Percentiles rank a stretch among this genome's conserved stretches.
Conservation (phyloP, 805 yeast genomes). For the Metschnikowia shivogae region DNA sequence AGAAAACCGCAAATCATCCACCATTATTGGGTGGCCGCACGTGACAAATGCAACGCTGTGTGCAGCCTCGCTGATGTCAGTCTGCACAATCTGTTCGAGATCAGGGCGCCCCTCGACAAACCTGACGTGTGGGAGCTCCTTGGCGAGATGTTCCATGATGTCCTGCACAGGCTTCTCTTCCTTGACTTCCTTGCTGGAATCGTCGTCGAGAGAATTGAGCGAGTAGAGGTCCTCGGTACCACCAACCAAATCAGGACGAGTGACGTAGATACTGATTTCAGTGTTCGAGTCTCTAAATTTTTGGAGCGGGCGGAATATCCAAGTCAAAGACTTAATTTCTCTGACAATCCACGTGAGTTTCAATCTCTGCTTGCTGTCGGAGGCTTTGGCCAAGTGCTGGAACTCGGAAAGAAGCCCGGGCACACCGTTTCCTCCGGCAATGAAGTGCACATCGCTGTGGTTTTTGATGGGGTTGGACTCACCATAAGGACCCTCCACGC, state of each 20-base stretch:
- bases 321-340: conserved; percentile 19
- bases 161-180: conserved; percentile 12
- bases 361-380: conserved; percentile 12
- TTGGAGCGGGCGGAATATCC: conserved; percentile 25
- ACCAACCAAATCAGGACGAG: conserved; percentile 26
- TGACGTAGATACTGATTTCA: conserved; percentile 34
- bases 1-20: conserved; percentile 11
- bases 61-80: conserved; percentile 6
- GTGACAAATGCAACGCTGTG: conserved; percentile 8
- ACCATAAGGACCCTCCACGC: conserved; percentile 72
- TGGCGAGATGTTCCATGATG: not conserved
- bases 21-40: conserved; percentile 15
- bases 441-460: conserved; percentile 51
- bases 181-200: conserved; percentile 13
- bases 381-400: conserved; percentile 21
- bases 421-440: conserved; percentile 76
- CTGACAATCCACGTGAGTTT: conserved; percentile 27
- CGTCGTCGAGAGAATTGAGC: conserved; percentile 7
- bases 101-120: conserved; percentile 12
- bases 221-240: conserved; percentile 8
- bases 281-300: conserved; percentile 19
- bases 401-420: conserved; percentile 51
- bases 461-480: conserved; percentile 42
- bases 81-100: conserved; percentile 4
- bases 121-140: conserved; percentile 9